Evolutionary conservation across 139 green algal genomes (phyloP), one percentile per base, ranked within the genome.

Genomic region (Auxenochlorella pyrenoidosa): DNA sequence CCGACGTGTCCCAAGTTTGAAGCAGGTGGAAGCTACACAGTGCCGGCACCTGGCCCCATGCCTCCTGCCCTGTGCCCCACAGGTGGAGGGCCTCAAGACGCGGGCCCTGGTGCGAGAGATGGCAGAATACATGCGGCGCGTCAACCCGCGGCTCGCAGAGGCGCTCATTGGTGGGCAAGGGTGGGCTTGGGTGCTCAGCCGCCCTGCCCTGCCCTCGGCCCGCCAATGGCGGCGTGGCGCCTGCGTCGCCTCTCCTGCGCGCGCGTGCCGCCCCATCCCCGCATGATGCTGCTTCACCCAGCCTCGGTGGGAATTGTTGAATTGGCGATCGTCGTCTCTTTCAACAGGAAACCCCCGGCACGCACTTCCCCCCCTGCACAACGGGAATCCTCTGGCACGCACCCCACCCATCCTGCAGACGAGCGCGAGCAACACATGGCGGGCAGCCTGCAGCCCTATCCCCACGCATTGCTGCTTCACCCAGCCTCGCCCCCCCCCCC

Each of bases 341-440:
- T n/a, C n/a, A n/a, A n/a, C n/a, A n/a, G n/a, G n/a, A n/a, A n/a
- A n/a, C n/a, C n/a, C n/a, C n/a, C n/a, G n/a, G n/a, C n/a, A n/a
- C n/a, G n/a, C n/a, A n/a, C n/a, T n/a, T n/a, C n/a, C n/a, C n/a
- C n/a, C n/a, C n/a, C n/a, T n/a, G n/a, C n/a, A n/a, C n/a, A n/a
- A n/a, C n/a, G n/a, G n/a, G n/a, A n/a, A n/a, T n/a, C n/a, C n/a
- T n/a, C n/a, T n/a, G n/a, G n/a, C n/a, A n/a, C n/a, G n/a, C n/a
- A n/a, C n/a, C 12, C 43, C 54, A 24, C 26, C n/a, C 3, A 4
- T 16, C 5, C 18, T 85, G 60, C 79, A 85, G 80, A 85, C 30
- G 92, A 95, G 77, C 86, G 92, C 0, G 90, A 95, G 81, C 73
- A 94, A 65, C 68, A 79, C 63, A 94, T 95, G 90, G 77, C 88